Evolutionary conservation across 1,284 basidiomycete species (phyloP), one percentile per base, ranked within the genome.

Genomic region (Ustilago curta): DNA sequence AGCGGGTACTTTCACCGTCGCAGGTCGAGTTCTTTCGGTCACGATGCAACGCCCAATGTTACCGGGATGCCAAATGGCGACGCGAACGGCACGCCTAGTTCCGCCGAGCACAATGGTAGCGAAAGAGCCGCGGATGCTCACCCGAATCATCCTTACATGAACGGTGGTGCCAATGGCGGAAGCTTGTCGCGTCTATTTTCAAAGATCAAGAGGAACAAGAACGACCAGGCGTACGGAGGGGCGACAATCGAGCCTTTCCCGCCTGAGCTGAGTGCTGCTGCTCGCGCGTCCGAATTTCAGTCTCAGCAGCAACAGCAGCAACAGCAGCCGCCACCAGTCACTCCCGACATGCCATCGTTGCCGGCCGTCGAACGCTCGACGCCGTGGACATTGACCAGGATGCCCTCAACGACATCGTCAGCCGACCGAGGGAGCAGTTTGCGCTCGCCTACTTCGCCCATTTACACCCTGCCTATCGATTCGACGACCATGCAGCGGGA

Each of bases 11-110:
- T 62, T n/a, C 71, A 78, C 35, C 67, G 65, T 3, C 61, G 79
- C 23, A 47, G 72, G 31, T 79, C 77, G 23, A 78, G 75, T 63
- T 79, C 77, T 4, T 81, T 81, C 37, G 79, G 79, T 23, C 72
- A 81, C 57, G 66, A 69, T 21, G 65, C 64, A 18, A 60, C 47
- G 16, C 64, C 56, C 18, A 37, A 52, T 39, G 53, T 57, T 4
- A 54, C 58, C n/a, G 64, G 55, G 1, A n/a, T 50, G 14, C 37
- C 52, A 4, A 48, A 64, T 7, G 61, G 61, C 14, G 49, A 48
- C 3, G 53, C 18, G 2, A 52, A 50, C 42, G 40, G 21, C 18
- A 21, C 55, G 5, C 19, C 58, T n/a, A 32, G 8, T 9, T 19
- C 55, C 6, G 32, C 39, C 3, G 64, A 55, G 43, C 64, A 51